Evolutionary conservation across 2,329 filamentous ascomycete genomes (phyloP).

Genomic region (Aspergillus carbonarius): DNA sequence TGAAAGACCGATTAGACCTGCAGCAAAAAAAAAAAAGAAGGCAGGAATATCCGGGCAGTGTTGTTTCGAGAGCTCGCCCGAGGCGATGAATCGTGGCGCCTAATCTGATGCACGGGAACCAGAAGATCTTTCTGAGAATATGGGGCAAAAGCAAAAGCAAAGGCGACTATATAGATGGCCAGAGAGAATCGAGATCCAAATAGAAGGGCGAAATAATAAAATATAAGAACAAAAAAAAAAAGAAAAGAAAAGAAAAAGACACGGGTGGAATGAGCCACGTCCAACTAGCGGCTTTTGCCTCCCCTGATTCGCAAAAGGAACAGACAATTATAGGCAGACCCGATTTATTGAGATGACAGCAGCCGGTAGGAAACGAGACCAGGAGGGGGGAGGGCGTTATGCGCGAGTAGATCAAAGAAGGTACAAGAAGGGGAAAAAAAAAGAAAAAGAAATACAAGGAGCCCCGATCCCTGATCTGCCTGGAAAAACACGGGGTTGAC

Average conservation of each 20-base stretch:
- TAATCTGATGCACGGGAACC: background rate
- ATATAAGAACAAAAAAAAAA: background rate
- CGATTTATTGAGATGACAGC: background rate
- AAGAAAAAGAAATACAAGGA: constrained; percentile 2
- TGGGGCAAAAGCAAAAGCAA: background rate
- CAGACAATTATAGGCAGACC: background rate
- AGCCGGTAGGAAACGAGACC: background rate
- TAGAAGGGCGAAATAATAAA: background rate
- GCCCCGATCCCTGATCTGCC: background rate
- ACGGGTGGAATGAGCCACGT: background rate
- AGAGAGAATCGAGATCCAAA: background rate
- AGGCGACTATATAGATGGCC: background rate
- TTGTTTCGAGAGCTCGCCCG: background rate
- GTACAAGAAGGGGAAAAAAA: constrained; percentile 7
- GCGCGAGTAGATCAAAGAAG: background rate
- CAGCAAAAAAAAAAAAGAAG: no score
- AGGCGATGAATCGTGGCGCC: background rate
- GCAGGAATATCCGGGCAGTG: background rate
- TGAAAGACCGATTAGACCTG: background rate
- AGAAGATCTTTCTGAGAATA: background rate
- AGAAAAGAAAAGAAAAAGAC: no score
- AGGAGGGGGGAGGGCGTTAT: background rate
- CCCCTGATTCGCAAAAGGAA: background rate
- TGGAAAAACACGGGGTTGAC: constrained; percentile 3
- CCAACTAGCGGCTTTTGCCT: background rate